Conservation (phyloP, 148 eudicot species). For the Heliamphora exappendiculata region DNA sequence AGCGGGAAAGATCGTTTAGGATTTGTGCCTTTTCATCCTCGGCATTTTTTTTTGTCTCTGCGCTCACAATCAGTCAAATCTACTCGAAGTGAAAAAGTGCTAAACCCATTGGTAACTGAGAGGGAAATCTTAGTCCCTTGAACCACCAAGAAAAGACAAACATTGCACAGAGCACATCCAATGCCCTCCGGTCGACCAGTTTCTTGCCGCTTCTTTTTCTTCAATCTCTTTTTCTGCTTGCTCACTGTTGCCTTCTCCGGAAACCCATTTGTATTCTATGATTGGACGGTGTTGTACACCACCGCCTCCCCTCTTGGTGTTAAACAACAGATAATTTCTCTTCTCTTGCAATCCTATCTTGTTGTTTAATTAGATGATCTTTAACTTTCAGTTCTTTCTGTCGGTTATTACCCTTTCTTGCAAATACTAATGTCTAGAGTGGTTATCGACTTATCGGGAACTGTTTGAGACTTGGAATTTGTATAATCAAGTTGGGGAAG, state of each 20-base stretch:
- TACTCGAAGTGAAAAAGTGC: no score
- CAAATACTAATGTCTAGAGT: no score
- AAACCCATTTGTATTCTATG: slow-evolving; percentile 75
- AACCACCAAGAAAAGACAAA: background rate
- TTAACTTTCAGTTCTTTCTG: background rate
- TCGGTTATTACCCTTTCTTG: no score
- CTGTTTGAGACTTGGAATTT: no score
- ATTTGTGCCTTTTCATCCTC: no score
- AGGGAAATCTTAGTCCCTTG: background rate
- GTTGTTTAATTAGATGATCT: background rate
- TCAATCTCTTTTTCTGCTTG: slow-evolving; percentile 17
- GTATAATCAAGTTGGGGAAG: no score
- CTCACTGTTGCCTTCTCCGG: slow-evolving; percentile 35
- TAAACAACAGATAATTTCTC: slow-evolving; percentile 56
- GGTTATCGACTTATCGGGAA: no score
- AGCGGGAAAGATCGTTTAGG: no score
- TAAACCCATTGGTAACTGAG: background rate
- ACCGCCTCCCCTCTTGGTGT: slow-evolving; percentile 78
- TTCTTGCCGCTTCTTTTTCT: slow-evolving; percentile 15
- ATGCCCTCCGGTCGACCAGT: slow-evolving; percentile 18
- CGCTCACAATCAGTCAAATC: no score
- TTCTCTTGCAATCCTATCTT: background rate
- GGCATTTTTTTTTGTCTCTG: background rate
- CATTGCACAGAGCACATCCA: background rate
- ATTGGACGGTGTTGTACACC: slow-evolving; percentile 76